phyloP scores from a whole-genome alignment of 164 flowering plant genomes.

The Umbellularia californica region DNA sequence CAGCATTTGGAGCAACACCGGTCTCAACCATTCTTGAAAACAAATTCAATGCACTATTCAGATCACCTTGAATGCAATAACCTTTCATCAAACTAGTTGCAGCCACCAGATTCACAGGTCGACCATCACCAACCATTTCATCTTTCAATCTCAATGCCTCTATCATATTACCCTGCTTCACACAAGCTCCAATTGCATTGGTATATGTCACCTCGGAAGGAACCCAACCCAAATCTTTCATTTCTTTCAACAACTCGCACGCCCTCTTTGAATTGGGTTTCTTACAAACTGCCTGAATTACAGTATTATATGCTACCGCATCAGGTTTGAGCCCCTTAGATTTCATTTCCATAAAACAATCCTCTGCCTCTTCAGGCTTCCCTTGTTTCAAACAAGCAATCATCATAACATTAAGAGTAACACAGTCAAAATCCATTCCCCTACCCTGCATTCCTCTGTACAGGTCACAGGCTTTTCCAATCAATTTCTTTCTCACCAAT shows the following conservation, averaged over 20 bases:
- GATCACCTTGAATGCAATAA: slow-evolving; percentile 39
- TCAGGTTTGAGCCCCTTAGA: slow-evolving; percentile 42
- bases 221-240: slow-evolving; percentile 54
- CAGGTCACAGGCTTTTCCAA: slow-evolving; percentile 30
- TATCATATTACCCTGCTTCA: slow-evolving; percentile 50
- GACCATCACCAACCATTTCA: slow-evolving; percentile 57
- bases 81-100: slow-evolving; percentile 71
- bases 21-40: slow-evolving; percentile 33
- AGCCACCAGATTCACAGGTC: slow-evolving; percentile 48
- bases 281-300: slow-evolving; percentile 47
- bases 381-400: slow-evolving; percentile 49
- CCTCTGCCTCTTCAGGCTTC: slow-evolving; percentile 43
- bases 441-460: slow-evolving; percentile 34
- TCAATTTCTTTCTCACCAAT: slow-evolving; percentile 37
- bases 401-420: slow-evolving; percentile 45
- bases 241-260: slow-evolving; percentile 53
- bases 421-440: slow-evolving; percentile 37
- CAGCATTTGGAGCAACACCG: slow-evolving; percentile 52
- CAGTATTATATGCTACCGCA: slow-evolving; percentile 29
- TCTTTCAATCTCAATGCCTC: slow-evolving; percentile 60
- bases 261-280: slow-evolving; percentile 37
- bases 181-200: slow-evolving; percentile 47
- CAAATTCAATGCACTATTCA: slow-evolving; percentile 50
- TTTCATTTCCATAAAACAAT: slow-evolving; percentile 44
- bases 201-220: slow-evolving; percentile 47